Conservation (phyloP, 768 basidiomycete species). For the Auriscalpium orientale region DNA sequence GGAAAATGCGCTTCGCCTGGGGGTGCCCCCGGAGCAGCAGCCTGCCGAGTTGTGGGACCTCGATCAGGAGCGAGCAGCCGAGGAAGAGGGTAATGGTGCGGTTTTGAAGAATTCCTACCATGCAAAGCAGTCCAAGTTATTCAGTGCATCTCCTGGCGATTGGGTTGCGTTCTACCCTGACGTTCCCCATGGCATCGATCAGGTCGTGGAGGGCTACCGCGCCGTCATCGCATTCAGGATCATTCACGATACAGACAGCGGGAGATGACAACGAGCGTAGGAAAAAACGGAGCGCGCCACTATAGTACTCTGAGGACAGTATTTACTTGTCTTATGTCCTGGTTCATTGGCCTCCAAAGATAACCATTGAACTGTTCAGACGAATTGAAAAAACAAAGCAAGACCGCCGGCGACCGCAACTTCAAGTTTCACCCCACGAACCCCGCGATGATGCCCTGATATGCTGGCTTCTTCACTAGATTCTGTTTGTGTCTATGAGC, state of each 20-base stretch:
- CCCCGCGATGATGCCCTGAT: slow-evolving; percentile 35
- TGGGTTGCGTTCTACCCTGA: slow-evolving; percentile 29
- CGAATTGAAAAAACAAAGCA: too few relatives aligned
- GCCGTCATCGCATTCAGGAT: slow-evolving; percentile 26
- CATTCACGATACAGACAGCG: slow-evolving; percentile 4
- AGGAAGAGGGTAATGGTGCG: too few relatives aligned
- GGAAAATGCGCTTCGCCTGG: neutral
- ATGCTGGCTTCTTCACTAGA: slow-evolving; percentile 37
- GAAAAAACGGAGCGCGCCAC: too few relatives aligned
- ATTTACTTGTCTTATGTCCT: too few relatives aligned
- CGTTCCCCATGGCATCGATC: slow-evolving; percentile 17
- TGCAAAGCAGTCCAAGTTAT: neutral
- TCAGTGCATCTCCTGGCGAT: slow-evolving; percentile 2
- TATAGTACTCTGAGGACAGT: too few relatives aligned
- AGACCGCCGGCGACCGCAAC: too few relatives aligned
- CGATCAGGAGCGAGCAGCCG: too few relatives aligned
- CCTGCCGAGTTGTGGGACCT: too few relatives aligned
- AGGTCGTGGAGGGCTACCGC: slow-evolving; percentile 14
- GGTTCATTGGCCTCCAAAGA: too few relatives aligned
- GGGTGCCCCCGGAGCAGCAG: neutral
- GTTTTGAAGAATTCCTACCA: too few relatives aligned
- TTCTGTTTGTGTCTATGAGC: slow-evolving; percentile 4
- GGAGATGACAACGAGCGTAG: neutral
- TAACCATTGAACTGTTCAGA: too few relatives aligned
- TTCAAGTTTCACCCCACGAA: neutral